Base-by-base conservation (phyloP, 2,329 filamentous ascomycete genomes). In the Paecilomyces variotii region DNA sequence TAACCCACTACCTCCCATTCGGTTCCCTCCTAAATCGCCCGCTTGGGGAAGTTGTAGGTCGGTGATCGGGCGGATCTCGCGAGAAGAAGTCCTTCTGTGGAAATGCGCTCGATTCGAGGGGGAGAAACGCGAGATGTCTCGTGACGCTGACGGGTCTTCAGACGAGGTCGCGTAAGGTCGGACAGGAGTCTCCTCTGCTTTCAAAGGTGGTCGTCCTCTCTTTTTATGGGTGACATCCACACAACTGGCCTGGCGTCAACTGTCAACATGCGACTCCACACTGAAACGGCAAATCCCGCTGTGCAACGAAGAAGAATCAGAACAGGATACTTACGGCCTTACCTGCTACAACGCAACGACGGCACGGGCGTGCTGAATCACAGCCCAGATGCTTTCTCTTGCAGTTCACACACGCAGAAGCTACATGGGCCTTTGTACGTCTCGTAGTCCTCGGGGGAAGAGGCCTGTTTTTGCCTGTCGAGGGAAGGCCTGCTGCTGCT, bases 221-320 rank as follows among this genome's bases (percentile, higher is more conserved):
- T 79, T 79, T 63, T 79, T 79, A 62, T 79, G 76, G 53, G 75
- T 77, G 27, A 79, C 77, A 62, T 79, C 77, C 28, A 75, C 68
- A 58, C 76, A 78, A 10, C 74, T 72, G 25, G 72, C 69, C 76
- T 78, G n/a, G 53, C 14, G 35, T 24, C 39, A 24, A 14, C 30
- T 6, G 49, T 59, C 30, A 59, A 57, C 54, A 53, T n/a, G 53
- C n/a, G 32, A 45, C 61, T 50, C 63, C 62, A 55, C 56, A 54
- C 30, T 24, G 39, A 14, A 19, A 32, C 30, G 45, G 50, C 14
- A 25, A n/a, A 34, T 24, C 30, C 26, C 30, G 12, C 39, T 27
- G 39, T n/a, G 19, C 39, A 45, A 45, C 4, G 52, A 7, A 60
- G 28, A 26, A 56, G n/a, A 19, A 9, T 26, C 19, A 12, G 11